A percentile compares a stretch with the other conserved stretches of the same genome.
Conservation (phyloP, 2,329 filamentous ascomycete genomes). For the Penicillium sp. region DNA sequence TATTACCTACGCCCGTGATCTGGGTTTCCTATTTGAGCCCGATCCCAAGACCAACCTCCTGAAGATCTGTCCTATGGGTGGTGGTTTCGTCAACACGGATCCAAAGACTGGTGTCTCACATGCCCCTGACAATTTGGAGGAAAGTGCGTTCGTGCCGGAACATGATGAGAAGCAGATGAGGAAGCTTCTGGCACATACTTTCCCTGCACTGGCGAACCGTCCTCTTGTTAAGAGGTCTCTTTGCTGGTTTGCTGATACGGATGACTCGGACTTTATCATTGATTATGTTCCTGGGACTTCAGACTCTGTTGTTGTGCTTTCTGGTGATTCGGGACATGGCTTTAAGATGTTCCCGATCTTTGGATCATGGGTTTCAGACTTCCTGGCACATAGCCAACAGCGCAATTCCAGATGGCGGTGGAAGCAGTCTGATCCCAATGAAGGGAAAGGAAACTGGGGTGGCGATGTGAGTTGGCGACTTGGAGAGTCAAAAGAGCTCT, state of each 20-base stretch:
- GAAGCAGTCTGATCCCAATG: slow-evolving; percentile 41
- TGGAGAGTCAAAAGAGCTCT: slow-evolving; percentile 37
- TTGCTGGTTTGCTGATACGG: slow-evolving; percentile 67
- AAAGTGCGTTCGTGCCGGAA: slow-evolving; percentile 52
- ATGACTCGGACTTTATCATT: slow-evolving; percentile 61
- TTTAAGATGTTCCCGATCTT: slow-evolving; percentile 65
- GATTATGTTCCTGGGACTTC: slow-evolving; percentile 57
- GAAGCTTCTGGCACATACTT: slow-evolving; percentile 52
- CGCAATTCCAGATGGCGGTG: slow-evolving; percentile 53
- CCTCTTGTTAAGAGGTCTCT: slow-evolving; percentile 59
- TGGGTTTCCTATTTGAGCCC: slow-evolving; percentile 68
- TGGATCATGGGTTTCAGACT: slow-evolving; percentile 55
- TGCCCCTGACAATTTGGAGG: slow-evolving; percentile 40
- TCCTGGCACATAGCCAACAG: slow-evolving; percentile 49
- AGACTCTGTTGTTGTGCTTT: slow-evolving; percentile 52
- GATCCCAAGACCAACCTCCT: slow-evolving; percentile 59
- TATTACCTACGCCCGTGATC: slow-evolving; percentile 61
- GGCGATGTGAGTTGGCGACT: slow-evolving; percentile 53
- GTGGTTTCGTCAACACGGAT: slow-evolving; percentile 57
- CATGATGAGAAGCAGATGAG: slow-evolving; percentile 57
- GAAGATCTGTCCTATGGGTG: slow-evolving; percentile 62
- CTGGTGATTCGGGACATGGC: slow-evolving; percentile 63
- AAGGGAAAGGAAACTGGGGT: slow-evolving; percentile 41
- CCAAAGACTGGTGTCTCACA: slow-evolving; percentile 41
- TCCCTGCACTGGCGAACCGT: slow-evolving; percentile 56